phyloP scores from a whole-genome alignment of 2,329 filamentous ascomycete species.

The Arachnopeziza araneosa region DNA sequence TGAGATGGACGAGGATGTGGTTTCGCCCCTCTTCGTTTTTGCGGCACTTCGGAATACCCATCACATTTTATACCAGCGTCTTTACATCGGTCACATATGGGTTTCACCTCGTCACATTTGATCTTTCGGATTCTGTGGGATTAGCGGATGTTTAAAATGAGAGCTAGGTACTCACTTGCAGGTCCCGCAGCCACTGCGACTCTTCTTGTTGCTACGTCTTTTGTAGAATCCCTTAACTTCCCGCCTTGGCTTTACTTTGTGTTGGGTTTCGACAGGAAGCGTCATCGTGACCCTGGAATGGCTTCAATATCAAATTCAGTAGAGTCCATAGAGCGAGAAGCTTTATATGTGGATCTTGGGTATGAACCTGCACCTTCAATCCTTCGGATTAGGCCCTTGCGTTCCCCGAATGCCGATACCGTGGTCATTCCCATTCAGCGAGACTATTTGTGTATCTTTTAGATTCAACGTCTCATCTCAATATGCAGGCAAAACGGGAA shows the following conservation, averaged over 20 bases:
- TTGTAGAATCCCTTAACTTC: not conserved
- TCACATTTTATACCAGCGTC: conserved; percentile 7
- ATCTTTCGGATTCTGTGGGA: conserved; percentile 20
- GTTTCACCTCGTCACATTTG: conserved; percentile 15
- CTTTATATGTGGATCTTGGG: no score
- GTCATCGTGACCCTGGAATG: no score
- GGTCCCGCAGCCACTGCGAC: conserved; percentile 8
- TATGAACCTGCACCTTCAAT: no score
- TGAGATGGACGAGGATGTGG: not conserved
- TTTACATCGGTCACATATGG: conserved; percentile 8
- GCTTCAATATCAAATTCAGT: no score
- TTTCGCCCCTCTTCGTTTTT: not conserved
- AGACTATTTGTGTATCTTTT: no score
- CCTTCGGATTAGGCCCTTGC: no score
- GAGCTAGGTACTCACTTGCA: conserved; percentile 8
- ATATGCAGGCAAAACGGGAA: no score
- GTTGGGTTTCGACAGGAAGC: no score
- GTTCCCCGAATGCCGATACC: no score
- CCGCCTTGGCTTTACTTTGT: not conserved
- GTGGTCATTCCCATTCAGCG: no score
- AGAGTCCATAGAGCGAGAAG: no score
- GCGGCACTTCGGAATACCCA: not conserved
- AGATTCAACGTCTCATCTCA: no score
- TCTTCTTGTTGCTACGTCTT: not conserved
- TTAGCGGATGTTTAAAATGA: not conserved